Evolutionary conservation across 2,329 filamentous ascomycete species (phyloP), one percentile per base, ranked within the genome.

Genomic region (Fusarium ramigenum): DNA sequence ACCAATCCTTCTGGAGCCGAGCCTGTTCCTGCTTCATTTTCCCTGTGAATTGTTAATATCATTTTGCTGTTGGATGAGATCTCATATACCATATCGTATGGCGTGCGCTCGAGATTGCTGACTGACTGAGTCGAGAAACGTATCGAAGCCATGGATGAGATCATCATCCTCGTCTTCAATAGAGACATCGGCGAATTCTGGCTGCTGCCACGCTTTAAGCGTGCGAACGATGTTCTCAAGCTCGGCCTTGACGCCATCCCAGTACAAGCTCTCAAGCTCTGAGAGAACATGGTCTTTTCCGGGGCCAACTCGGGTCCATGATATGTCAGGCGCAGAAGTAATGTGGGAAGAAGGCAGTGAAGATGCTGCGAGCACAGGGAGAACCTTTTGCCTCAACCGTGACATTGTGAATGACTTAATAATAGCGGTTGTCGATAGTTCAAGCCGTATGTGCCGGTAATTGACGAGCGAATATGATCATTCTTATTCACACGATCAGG

Each of bases 141-240:
- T 76, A 36, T 76, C 74, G 30, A 72, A 76, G 18, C 74, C 73
- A 23, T 76, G 71, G 2, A 76, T 52, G 16, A 70, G 71, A 34
- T 46, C 42, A 19, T 75, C 69, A 2, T 67, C n/a, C 32, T 76
- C 74, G 10, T 76, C 74, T 12, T 59, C 34, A 18, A 73, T 52
- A 25, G 39, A 47, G 19, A 76, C 71, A 23, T 68, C 49, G 1
- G 62, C 23, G 28, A 53, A 64, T 23, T 76, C 65, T 37, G 73
- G 61, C 28, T 74, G 66, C 39, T 75, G 68, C 74, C 74, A 76
- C 10, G 39, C 58, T 50, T 66, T 74, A 23, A 76, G 71, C 6
- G 74, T 76, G 4, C 71, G 71, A n/a, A 76, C 53, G 28, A 76
- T 76, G 44, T 76, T 76, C 47, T 76, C 73, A 23, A 76, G 73